Percentiles rank a stretch among this genome's conserved stretches.
Evolutionary conservation across 768 basidiomycete genomes (phyloP).

Genomic region (Lactarius sanguifluus): DNA sequence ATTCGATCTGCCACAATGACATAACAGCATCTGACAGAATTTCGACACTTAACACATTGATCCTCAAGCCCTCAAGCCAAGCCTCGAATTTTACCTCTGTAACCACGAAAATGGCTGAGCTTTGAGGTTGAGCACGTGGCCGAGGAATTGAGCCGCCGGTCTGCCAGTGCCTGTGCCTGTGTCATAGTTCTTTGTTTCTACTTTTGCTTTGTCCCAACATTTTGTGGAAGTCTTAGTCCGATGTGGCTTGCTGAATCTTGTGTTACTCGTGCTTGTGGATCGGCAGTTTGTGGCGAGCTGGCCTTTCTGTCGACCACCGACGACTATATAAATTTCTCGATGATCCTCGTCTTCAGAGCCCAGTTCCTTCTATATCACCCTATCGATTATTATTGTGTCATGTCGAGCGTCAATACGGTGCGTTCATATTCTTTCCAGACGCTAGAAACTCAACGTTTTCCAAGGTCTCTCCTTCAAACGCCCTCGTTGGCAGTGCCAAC

Average conservation of each 20-base stretch:
- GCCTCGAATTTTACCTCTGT: background rate
- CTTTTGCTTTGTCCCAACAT: background rate
- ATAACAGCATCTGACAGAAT: background rate
- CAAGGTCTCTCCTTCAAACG: slow-evolving; percentile 9
- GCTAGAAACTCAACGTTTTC: background rate
- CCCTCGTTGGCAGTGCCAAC: slow-evolving; percentile 17
- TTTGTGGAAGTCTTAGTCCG: background rate
- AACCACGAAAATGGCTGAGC: background rate
- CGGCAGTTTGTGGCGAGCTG: slow-evolving; percentile 9
- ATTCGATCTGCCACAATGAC: background rate
- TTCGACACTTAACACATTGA: background rate
- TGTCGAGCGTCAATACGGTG: slow-evolving; percentile 17
- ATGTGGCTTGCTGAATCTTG: slow-evolving; percentile 10
- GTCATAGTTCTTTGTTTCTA: background rate
- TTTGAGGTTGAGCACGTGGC: background rate
- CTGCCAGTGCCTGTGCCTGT: background rate
- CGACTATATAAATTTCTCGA: slow-evolving; percentile 9
- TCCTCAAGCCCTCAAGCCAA: too few species aligned
- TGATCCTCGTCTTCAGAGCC: background rate
- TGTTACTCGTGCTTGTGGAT: slow-evolving; percentile 2
- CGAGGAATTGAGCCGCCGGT: background rate
- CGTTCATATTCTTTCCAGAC: background rate
- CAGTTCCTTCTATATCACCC: slow-evolving; percentile 1
- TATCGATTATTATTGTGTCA: slow-evolving; percentile 5
- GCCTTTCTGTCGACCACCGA: background rate